These are phyloP conservation scores for Biscutella laevigata DNA, from an alignment of 441 rosid species.

Conservation along the genomic window DNA sequence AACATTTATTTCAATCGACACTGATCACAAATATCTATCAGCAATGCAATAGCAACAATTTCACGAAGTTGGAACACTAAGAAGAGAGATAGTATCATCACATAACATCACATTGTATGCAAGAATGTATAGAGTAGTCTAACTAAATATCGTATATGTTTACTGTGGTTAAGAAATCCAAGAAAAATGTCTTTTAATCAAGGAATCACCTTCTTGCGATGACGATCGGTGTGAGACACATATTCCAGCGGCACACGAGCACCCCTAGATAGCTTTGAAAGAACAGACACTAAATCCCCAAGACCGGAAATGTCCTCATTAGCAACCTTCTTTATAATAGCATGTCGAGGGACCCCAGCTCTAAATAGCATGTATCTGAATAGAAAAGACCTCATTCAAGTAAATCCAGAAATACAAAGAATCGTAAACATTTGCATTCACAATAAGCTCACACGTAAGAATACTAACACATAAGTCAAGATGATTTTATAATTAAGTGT, in stretches of 20 bases:
- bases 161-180: slow-evolving; percentile 3
- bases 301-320: slow-evolving; percentile 69
- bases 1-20: background rate
- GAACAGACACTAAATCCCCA: slow-evolving; percentile 58
- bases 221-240: slow-evolving; percentile 73
- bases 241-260: slow-evolving; percentile 91
- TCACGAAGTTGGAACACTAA: background rate
- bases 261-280: slow-evolving; percentile 68
- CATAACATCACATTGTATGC: slow-evolving; percentile 8
- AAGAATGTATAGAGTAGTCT: slow-evolving; percentile 4
- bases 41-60: background rate
- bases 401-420: slow-evolving; percentile 16
- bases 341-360: slow-evolving; percentile 96
- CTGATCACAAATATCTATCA: slow-evolving; percentile 7
- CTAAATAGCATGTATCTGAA: slow-evolving; percentile 87
- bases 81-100: slow-evolving; percentile 4
- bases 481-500: too few species aligned
- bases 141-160: slow-evolving; percentile 3
- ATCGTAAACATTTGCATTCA: slow-evolving; percentile 12
- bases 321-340: slow-evolving; percentile 86
- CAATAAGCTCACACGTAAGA: slow-evolving; percentile 10
- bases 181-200: background rate
- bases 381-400: slow-evolving; percentile 14
- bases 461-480: slow-evolving; percentile 7
- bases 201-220: slow-evolving; percentile 72